Base-by-base conservation (phyloP, 192 early-diverging fungal genomes). In the Martensiomyces pterosporus region DNA sequence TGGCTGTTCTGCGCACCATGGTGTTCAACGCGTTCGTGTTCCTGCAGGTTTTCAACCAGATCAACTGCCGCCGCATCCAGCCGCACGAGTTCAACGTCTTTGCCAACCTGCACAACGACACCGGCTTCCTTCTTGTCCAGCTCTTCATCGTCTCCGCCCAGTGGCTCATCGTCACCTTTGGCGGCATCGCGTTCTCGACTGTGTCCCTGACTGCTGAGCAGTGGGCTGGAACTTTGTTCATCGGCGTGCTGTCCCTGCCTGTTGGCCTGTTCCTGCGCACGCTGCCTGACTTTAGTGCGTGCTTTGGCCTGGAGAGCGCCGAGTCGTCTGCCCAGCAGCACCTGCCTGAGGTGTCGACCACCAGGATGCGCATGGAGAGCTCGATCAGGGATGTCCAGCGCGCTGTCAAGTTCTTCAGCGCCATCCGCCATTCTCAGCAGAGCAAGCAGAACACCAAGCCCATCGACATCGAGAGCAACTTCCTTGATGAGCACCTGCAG, bases 21-120 rank as follows among this genome's bases (percentile, higher is more conserved):
- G 83, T 94, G 10, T 95, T 95, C 79, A 97, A 97, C 74, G 66
- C 83, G 3, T 97, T 95, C 77, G 90, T 97, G 14, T 92, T 92
- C 67, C 79, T 91, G 37, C 92, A 97, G 70, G 79, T 95, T 14
- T 95, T 97, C 64, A 97, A 97, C 72, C 87, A 92, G 59, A 72
- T 97, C 75, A 97, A 97, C 79, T 89, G 85, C 51, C 80, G 91
- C 39, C 78, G 82, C 35, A 93, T 97, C 57, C 77, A 85, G 50
- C 79, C 75, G 13, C 24, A 53, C 47, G 59, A 64, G 42, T 57
- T 84, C 50, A 98, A 98, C 56, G 80, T 98, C 27, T 95, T 98
- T 79, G 80, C 82, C 55, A 85, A 90, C 69, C 77, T 97, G 53
- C 71, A 75, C 52, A 51, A 79, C 46, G 92, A 98, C 76, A 77